Conservation (phyloP, 2,329 filamentous ascomycete species). For the Aspergillus sp. region DNA sequence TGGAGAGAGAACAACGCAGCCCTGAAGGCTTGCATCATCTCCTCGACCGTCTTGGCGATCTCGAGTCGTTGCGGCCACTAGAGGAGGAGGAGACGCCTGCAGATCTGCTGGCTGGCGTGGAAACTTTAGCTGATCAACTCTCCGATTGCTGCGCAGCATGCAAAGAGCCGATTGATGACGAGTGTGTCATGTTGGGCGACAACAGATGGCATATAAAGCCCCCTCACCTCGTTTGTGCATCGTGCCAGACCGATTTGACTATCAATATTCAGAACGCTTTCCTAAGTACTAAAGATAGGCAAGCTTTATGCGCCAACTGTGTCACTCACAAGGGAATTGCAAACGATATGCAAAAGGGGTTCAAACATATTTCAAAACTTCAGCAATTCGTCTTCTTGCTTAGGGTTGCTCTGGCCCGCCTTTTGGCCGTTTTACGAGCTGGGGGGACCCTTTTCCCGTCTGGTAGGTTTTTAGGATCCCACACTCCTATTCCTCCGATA, state of each 20-base stretch:
- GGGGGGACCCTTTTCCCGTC: slow-evolving; percentile 76
- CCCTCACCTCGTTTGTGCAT: slow-evolving; percentile 67
- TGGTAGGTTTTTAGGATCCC: slow-evolving; percentile 43
- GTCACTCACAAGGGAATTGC: slow-evolving; percentile 50
- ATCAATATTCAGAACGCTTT: slow-evolving; percentile 67
- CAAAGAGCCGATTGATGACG: slow-evolving; percentile 87
- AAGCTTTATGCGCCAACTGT: slow-evolving; percentile 71
- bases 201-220: slow-evolving; percentile 75
- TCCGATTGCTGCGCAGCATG: slow-evolving; percentile 85
- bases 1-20: slow-evolving; percentile 78
- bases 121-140: slow-evolving; percentile 68
- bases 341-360: slow-evolving; percentile 59
- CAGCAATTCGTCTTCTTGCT: slow-evolving; percentile 94
- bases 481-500: too few relatives aligned
- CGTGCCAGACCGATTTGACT: slow-evolving; percentile 73
- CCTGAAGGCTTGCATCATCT: slow-evolving; percentile 78
- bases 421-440: slow-evolving; percentile 81
- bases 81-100: slow-evolving; percentile 63
- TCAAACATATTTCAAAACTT: slow-evolving; percentile 77
- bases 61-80: slow-evolving; percentile 70
- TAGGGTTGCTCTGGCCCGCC: slow-evolving; percentile 82
- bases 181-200: slow-evolving; percentile 75
- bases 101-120: slow-evolving; percentile 65
- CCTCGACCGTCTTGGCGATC: slow-evolving; percentile 75
- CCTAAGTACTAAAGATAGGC: slow-evolving; percentile 67